Evolutionary conservation across 495 filamentous ascomycete species (phyloP).

Genomic region (Penicillium atrosanguineum): DNA sequence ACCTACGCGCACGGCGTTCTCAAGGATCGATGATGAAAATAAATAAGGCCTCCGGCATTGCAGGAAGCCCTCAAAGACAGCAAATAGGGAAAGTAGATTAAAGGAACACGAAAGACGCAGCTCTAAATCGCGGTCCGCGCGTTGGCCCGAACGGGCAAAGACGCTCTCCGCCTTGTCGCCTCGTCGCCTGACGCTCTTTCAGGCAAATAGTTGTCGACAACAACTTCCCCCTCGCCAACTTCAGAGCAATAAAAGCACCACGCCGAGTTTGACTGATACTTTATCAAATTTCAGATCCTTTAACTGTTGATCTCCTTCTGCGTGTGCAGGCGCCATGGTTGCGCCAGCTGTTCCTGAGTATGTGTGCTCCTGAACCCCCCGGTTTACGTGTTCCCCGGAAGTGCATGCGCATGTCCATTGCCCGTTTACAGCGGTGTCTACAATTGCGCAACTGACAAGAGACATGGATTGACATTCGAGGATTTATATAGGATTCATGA

Average conservation of each 20-base stretch:
- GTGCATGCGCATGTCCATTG: slow-evolving; percentile 28
- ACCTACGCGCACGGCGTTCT: slow-evolving; percentile 13
- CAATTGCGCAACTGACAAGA: slow-evolving; percentile 6
- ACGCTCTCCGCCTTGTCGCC: slow-evolving; percentile 28
- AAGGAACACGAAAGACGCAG: not conserved
- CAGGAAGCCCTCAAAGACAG: slow-evolving; percentile 5
- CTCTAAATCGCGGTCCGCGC: slow-evolving; percentile 26
- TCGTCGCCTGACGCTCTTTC: slow-evolving; percentile 25
- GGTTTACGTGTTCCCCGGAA: slow-evolving; percentile 36
- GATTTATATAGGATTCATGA: slow-evolving; percentile 73
- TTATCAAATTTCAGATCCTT: not conserved
- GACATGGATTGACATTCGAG: slow-evolving; percentile 18
- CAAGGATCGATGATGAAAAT: not conserved
- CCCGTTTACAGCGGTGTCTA: not conserved
- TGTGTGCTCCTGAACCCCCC: slow-evolving; percentile 39
- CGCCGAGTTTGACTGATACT: not conserved
- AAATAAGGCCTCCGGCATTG: slow-evolving; percentile 16
- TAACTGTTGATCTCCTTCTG: slow-evolving; percentile 11
- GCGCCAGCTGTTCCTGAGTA: slow-evolving; percentile 88
- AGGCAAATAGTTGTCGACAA: slow-evolving; percentile 7
- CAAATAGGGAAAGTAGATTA: not conserved
- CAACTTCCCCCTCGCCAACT: slow-evolving; percentile 10
- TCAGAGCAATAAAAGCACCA: not conserved
- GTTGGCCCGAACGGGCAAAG: slow-evolving; percentile 33
- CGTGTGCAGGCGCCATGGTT: slow-evolving; percentile 63